Evolutionary conservation across 2,329 filamentous ascomycete species (phyloP).

Genomic region (Emericellopsis atlantica): DNA sequence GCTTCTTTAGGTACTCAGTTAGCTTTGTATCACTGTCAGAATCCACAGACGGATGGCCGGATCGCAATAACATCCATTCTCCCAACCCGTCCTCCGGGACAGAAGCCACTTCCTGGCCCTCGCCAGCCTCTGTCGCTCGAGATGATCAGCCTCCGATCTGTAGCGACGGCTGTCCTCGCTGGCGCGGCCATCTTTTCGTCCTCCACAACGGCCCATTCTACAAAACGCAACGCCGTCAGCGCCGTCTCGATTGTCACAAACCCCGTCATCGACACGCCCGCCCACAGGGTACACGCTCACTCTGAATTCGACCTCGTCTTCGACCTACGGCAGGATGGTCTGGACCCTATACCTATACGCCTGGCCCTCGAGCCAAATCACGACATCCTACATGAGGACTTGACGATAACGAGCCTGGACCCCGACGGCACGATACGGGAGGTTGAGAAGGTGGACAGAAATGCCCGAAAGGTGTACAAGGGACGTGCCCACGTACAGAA

Average conservation of each 20-base stretch:
- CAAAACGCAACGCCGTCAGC: constrained; percentile 62
- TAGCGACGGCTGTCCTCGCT: constrained; percentile 14
- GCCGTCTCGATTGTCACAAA: constrained; percentile 63
- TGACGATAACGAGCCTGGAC: constrained; percentile 60
- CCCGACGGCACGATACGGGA: constrained; percentile 55
- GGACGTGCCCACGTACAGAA: constrained; percentile 62
- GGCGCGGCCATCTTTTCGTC: constrained; percentile 16
- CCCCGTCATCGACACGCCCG: constrained; percentile 64
- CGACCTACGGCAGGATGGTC: constrained; percentile 45
- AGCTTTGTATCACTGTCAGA: too few relatives aligned
- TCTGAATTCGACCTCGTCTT: constrained; percentile 83
- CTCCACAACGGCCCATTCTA: constrained; percentile 48
- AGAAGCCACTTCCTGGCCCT: background rate
- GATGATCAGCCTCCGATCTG: constrained; percentile 19
- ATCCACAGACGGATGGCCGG: too few relatives aligned
- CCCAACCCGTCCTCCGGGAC: background rate
- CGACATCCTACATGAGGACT: constrained; percentile 70
- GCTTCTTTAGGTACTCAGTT: too few relatives aligned
- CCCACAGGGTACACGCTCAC: constrained; percentile 65
- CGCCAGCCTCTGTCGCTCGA: background rate
- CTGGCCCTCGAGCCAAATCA: constrained; percentile 81
- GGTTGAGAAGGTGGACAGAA: constrained; percentile 58
- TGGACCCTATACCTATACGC: constrained; percentile 51
- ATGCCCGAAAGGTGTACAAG: constrained; percentile 72
- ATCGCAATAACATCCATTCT: background rate